Conservation (phyloP, 1,284 basidiomycete species). For the Marasmius fiardii region DNA sequence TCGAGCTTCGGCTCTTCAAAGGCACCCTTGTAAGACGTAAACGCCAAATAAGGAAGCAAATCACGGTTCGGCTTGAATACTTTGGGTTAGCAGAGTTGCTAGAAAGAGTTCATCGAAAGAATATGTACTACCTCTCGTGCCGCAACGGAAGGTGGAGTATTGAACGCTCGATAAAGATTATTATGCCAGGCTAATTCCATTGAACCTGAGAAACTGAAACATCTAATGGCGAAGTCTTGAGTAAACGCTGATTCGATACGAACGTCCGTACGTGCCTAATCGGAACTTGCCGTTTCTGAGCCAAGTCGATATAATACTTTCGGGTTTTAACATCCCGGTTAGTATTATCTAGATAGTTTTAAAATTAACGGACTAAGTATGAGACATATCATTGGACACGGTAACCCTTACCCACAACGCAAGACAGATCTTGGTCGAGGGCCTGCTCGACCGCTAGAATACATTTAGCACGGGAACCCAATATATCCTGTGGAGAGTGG, state of each 20-base stretch:
- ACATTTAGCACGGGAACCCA: conserved; percentile 75
- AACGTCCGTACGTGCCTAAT: conserved; percentile 42
- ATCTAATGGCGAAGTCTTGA: conserved; percentile 36
- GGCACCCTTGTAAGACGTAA: conserved; percentile 53
- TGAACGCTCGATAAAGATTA: conserved; percentile 79
- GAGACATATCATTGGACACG: background rate
- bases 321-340: conserved; percentile 74
- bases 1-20: conserved; percentile 63
- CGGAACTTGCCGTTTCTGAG: conserved; percentile 50
- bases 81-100: background rate
- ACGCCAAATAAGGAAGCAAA: conserved; percentile 64
- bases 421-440: conserved; percentile 55
- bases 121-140: conserved; percentile 35
- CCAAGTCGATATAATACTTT: conserved; percentile 65
- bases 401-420: conserved; percentile 63
- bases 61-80: conserved; percentile 37
- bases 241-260: background rate
- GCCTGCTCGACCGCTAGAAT: conserved; percentile 59
- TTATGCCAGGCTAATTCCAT: conserved; percentile 86
- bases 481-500: conserved; percentile 45
- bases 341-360: conserved; percentile 68
- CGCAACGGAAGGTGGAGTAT: conserved; percentile 42
- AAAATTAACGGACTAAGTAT: background rate
- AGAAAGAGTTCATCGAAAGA: background rate
- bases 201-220: conserved; percentile 71